Evolutionary conservation across 1,284 basidiomycete genomes (phyloP).

Genomic region (Cutaneotrichosporon sp.): DNA sequence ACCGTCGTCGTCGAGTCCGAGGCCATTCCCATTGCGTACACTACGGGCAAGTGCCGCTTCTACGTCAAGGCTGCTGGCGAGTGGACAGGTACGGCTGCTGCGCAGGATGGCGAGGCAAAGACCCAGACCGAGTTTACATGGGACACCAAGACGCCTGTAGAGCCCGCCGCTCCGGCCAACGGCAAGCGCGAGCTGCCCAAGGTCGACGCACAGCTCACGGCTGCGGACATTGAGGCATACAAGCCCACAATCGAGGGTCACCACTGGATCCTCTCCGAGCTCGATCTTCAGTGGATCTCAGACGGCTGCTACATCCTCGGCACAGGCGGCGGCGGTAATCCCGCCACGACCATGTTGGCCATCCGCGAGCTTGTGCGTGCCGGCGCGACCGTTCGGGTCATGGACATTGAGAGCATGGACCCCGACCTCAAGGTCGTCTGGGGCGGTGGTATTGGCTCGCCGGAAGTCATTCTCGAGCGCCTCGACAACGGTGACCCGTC

Average conservation of each 20-base stretch:
- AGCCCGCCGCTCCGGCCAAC: conserved; percentile 5
- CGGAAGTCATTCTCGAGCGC: conserved; percentile 47
- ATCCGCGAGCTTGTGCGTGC: conserved; percentile 29
- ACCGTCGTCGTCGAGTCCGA: conserved; percentile 54
- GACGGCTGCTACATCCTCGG: conserved; percentile 42
- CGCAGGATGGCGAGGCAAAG: not conserved
- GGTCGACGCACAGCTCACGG: not conserved
- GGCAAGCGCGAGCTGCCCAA: conserved; percentile 5
- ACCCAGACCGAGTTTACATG: not conserved
- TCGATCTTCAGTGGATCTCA: conserved; percentile 39
- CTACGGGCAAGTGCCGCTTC: conserved; percentile 35
- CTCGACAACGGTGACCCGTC: conserved; percentile 20
- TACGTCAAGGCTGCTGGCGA: conserved; percentile 43
- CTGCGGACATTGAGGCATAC: conserved; percentile 24
- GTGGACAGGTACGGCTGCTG: conserved; percentile 25
- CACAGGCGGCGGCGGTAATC: conserved; percentile 38
- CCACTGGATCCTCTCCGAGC: conserved; percentile 35
- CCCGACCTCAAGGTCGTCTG: conserved; percentile 21
- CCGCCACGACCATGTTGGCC: conserved; percentile 23
- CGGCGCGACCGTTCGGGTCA: conserved; percentile 26
- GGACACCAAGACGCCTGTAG: conserved; percentile 1
- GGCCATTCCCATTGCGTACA: conserved; percentile 38
- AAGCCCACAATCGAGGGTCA: conserved; percentile 23
- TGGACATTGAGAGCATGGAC: conserved; percentile 26
- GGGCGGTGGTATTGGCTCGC: conserved; percentile 53